Percentiles rank a stretch among this genome's conserved stretches.
These are phyloP conservation scores for Saccharomycopsis hybrid DNA, from an alignment of 1,139 yeast species.

Conservation along the genomic window DNA sequence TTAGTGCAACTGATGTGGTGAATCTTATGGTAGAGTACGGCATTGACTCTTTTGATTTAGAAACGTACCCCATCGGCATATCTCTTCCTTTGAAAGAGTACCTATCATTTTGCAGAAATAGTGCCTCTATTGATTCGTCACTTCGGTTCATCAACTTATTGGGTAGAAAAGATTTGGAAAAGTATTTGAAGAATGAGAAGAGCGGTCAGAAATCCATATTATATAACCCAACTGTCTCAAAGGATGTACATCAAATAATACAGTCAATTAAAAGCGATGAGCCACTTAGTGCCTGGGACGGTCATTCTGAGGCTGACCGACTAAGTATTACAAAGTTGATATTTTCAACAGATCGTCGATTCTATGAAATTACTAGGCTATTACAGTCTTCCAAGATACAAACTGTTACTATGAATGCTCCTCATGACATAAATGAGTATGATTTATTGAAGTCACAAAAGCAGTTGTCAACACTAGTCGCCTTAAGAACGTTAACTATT, in stretches of 20 bases:
- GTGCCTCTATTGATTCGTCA: slow-evolving; percentile 46
- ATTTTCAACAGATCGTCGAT: slow-evolving; percentile 73
- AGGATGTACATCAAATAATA: slow-evolving; percentile 45
- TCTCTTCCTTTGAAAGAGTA: slow-evolving; percentile 59
- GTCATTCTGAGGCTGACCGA: slow-evolving; percentile 59
- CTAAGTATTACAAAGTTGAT: slow-evolving; percentile 62
- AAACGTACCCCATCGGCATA: slow-evolving; percentile 71
- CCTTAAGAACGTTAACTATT: slow-evolving; percentile 66
- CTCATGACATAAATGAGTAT: slow-evolving; percentile 40
- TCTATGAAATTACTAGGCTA: slow-evolving; percentile 66
- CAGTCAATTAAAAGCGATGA: slow-evolving; percentile 45
- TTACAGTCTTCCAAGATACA: slow-evolving; percentile 69
- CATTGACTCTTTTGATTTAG: slow-evolving; percentile 46
- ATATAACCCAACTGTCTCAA: background rate
- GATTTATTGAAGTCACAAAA: slow-evolving; percentile 55
- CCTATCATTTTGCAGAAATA: slow-evolving; percentile 49
- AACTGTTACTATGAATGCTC: slow-evolving; percentile 31
- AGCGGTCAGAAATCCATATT: background rate
- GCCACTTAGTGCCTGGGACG: slow-evolving; percentile 54
- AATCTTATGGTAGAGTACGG: slow-evolving; percentile 52
- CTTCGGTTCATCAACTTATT: slow-evolving; percentile 49
- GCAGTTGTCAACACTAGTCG: slow-evolving; percentile 55
- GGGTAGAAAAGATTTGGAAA: slow-evolving; percentile 58
- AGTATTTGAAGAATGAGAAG: slow-evolving; percentile 5
- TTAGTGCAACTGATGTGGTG: slow-evolving; percentile 47